Evolutionary conservation across 257 asterid species (phyloP).

Genomic region (Solanum paucissectum): DNA sequence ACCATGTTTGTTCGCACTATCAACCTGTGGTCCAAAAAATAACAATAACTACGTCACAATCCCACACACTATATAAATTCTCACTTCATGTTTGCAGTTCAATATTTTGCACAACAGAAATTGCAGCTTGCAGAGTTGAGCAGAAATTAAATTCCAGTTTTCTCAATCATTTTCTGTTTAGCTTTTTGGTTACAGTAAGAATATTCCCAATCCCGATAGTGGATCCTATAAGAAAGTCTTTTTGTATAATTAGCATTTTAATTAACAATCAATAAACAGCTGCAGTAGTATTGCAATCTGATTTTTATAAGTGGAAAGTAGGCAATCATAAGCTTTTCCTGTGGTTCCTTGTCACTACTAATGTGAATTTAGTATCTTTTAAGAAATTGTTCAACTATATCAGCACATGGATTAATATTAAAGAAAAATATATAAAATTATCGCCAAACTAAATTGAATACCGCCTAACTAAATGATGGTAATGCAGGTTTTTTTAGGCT

Average conservation of each 20-base stretch:
- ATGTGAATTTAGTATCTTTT: neutral
- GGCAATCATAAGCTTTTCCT: neutral
- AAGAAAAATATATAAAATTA: neutral
- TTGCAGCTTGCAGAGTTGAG: neutral
- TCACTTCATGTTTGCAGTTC: neutral
- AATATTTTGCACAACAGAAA: neutral
- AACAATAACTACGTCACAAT: neutral
- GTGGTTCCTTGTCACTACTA: neutral
- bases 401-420: neutral
- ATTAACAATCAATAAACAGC: neutral
- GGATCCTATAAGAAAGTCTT: neutral
- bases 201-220: neutral
- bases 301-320: neutral
- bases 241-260: neutral
- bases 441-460: neutral
- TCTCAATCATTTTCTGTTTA: neutral
- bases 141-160: neutral
- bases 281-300: neutral
- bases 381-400: neutral
- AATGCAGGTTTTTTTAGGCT: neutral
- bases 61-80: neutral
- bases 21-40: slow-evolving; percentile 41
- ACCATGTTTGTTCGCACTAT: slow-evolving; percentile 85
- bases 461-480: neutral
- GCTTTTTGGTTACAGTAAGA: neutral